A percentile compares a stretch with the other conserved stretches of the same genome.
Conservation (phyloP, 2,329 filamentous ascomycete genomes). For the Colletotrichum orchidophilum region DNA sequence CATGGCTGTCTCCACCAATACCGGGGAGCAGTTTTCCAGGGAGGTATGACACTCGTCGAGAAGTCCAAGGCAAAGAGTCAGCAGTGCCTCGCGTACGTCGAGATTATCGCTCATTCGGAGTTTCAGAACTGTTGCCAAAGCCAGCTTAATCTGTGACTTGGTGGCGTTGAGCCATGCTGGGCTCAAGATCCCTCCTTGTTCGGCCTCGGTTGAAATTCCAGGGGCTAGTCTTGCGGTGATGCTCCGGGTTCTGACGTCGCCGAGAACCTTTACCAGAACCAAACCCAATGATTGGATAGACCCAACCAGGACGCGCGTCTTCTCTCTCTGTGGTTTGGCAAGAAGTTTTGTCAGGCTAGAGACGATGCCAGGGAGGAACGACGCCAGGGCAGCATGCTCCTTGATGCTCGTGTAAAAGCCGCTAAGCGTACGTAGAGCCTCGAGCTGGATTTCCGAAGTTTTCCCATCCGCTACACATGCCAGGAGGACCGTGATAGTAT, state of each 20-base stretch:
- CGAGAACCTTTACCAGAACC: conserved; percentile 64
- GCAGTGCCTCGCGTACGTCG: conserved; percentile 74
- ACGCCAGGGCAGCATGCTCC: conserved; percentile 80
- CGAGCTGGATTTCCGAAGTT: conserved; percentile 74
- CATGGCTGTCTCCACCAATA: conserved; percentile 85
- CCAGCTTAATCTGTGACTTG: conserved; percentile 81
- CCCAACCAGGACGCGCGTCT: conserved; percentile 67
- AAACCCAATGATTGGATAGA: conserved; percentile 67
- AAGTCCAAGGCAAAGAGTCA: conserved; percentile 76
- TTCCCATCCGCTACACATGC: conserved; percentile 74
- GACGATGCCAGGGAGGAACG: conserved; percentile 87
- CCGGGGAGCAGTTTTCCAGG: conserved; percentile 71
- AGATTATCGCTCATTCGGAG: conserved; percentile 75
- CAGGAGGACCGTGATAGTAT: conserved; percentile 82
- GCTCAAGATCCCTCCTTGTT: conserved; percentile 53
- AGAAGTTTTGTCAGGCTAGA: conserved; percentile 82
- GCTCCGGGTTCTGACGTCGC: conserved; percentile 64
- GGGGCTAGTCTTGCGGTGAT: conserved; percentile 48
- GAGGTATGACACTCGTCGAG: conserved; percentile 82
- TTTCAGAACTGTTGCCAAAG: conserved; percentile 80
- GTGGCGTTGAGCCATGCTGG: conserved; percentile 82
- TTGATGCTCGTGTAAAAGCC: conserved; percentile 71
- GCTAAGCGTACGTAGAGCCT: conserved; percentile 72
- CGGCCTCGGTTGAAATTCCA: conserved; percentile 33
- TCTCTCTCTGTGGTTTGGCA: conserved; percentile 70